Evolutionary conservation across 2,329 filamentous ascomycete genomes (phyloP).

Genomic region (Arthroderma sp.): DNA sequence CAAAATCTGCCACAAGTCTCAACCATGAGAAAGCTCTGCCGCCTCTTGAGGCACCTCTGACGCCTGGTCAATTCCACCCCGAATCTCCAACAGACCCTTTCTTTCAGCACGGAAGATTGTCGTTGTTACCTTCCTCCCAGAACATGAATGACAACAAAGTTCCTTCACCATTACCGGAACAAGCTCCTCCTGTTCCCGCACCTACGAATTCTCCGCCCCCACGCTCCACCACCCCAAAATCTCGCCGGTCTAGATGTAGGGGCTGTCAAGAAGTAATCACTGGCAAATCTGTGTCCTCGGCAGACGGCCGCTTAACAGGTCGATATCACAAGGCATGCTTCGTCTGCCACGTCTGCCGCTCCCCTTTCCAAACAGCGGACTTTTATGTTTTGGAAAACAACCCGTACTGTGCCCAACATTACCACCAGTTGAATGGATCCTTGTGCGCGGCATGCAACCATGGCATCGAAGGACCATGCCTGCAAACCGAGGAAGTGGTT

Average conservation of each 20-base stretch:
- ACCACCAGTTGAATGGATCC: slow-evolving; percentile 80
- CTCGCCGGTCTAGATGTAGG: slow-evolving; percentile 51
- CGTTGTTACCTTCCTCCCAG: slow-evolving; percentile 9
- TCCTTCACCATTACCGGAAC: slow-evolving; percentile 3
- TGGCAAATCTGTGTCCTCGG: slow-evolving; percentile 87
- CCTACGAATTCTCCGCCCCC: slow-evolving; percentile 6
- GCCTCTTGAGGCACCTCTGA: neutral
- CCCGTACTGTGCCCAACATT: slow-evolving; percentile 85
- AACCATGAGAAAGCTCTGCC: neutral
- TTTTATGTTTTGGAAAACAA: slow-evolving; percentile 84
- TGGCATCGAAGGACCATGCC: slow-evolving; percentile 87
- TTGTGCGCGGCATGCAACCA: slow-evolving; percentile 65
- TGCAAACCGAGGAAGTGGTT: slow-evolving; percentile 55
- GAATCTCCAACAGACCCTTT: slow-evolving; percentile 38
- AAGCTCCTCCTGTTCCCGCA: neutral
- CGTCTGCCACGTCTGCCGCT: slow-evolving; percentile 69
- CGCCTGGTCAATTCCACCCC: slow-evolving; percentile 15
- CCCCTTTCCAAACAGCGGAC: slow-evolving; percentile 71
- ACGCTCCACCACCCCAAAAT: slow-evolving; percentile 3
- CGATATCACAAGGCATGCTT: slow-evolving; percentile 94
- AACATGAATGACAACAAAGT: slow-evolving; percentile 11
- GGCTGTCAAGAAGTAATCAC: slow-evolving; percentile 66
- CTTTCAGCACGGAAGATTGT: slow-evolving; percentile 28
- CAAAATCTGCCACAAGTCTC: slow-evolving; percentile 19
- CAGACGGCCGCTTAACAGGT: slow-evolving; percentile 80